Percentiles rank a stretch among this genome's conserved stretches.
Evolutionary conservation across 257 asterid species (phyloP).

Genomic region (Nicotiana paniculata): DNA sequence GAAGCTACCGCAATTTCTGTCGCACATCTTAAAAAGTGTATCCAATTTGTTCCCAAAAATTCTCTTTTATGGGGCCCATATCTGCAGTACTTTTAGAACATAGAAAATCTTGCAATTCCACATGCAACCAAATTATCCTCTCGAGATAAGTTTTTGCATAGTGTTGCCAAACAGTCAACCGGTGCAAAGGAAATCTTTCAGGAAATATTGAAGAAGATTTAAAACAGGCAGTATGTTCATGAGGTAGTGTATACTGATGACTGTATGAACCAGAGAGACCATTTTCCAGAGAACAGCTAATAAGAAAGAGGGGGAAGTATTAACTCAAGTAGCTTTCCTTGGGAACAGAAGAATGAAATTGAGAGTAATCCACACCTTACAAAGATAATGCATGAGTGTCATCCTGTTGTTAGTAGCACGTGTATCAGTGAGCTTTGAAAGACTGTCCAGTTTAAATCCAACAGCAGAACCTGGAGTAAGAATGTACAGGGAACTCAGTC

Average conservation of each 20-base stretch:
- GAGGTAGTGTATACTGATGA: background rate
- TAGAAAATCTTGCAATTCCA: background rate
- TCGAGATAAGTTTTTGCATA: background rate
- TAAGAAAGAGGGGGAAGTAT: background rate
- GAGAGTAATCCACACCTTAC: slow-evolving; percentile 51
- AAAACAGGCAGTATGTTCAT: background rate
- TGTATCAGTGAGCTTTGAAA: slow-evolving; percentile 79
- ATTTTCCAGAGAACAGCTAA: background rate
- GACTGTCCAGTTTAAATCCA: slow-evolving; percentile 95
- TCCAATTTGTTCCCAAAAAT: background rate
- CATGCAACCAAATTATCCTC: background rate
- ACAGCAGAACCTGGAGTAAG: slow-evolving; percentile 64
- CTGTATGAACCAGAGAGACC: background rate
- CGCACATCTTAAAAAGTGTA: background rate
- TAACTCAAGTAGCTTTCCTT: background rate
- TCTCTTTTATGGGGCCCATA: background rate
- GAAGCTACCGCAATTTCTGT: background rate
- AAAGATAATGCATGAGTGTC: slow-evolving; percentile 97
- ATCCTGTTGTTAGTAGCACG: slow-evolving; percentile 81
- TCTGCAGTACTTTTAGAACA: background rate
- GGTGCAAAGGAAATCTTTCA: background rate
- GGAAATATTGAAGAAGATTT: background rate
- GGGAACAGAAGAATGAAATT: background rate
- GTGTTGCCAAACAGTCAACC: background rate
- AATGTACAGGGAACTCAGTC: background rate